Percentiles rank a stretch among this genome's conserved stretches.
These are phyloP conservation scores for Pseudogymnoascus sp. DNA, from an alignment of 2,329 filamentous ascomycete species.

Conservation along the genomic window DNA sequence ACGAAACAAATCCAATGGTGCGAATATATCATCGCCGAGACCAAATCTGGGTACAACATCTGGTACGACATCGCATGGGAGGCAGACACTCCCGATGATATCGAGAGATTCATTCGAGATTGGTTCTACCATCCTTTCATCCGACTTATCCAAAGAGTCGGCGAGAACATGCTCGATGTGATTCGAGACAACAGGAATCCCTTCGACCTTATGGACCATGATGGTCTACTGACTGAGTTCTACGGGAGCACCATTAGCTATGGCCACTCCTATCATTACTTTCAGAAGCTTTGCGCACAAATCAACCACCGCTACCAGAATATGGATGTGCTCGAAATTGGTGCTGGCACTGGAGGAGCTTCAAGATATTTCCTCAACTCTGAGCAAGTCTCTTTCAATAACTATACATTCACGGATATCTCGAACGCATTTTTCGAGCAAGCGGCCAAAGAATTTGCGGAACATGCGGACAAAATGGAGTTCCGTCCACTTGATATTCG, in stretches of 20 bases:
- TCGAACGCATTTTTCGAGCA: slow-evolving; percentile 29
- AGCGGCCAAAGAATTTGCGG: slow-evolving; percentile 22
- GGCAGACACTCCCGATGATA: too few relatives aligned
- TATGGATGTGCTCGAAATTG: slow-evolving; percentile 32
- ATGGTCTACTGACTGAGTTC: slow-evolving; percentile 10
- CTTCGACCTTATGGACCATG: slow-evolving; percentile 8
- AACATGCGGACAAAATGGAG: slow-evolving; percentile 20
- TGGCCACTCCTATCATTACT: not conserved
- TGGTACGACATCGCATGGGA: too few relatives aligned
- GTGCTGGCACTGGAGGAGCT: too few relatives aligned
- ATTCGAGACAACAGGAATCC: slow-evolving; percentile 8
- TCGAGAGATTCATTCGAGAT: too few relatives aligned
- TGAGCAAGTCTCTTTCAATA: slow-evolving; percentile 13
- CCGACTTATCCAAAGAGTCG: slow-evolving; percentile 4
- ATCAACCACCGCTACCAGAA: slow-evolving; percentile 28
- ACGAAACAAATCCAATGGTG: too few relatives aligned
- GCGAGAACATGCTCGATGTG: slow-evolving; percentile 9
- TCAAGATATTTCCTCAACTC: slow-evolving; percentile 20
- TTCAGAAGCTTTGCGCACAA: slow-evolving; percentile 9
- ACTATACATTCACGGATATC: slow-evolving; percentile 20
- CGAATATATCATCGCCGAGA: too few relatives aligned
- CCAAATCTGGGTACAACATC: too few relatives aligned
- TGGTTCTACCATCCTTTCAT: too few relatives aligned
- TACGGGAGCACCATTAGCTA: slow-evolving; percentile 10
- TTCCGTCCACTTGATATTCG: slow-evolving; percentile 30